phyloP scores from a whole-genome alignment of 1,284 basidiomycete species.

The Sparassis latifolia region DNA sequence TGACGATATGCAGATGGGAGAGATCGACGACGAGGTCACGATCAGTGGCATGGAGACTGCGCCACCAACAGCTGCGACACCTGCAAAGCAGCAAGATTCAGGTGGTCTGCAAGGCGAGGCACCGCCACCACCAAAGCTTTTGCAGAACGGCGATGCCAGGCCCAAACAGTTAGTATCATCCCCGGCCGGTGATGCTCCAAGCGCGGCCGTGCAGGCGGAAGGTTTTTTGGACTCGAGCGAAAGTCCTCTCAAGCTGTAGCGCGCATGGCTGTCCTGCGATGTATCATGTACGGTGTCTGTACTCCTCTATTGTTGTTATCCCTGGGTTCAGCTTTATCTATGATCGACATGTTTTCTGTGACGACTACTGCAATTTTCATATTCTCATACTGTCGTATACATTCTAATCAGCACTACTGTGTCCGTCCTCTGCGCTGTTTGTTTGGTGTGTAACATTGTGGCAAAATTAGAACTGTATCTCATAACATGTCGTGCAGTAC shows the following conservation, averaged over 20 bases:
- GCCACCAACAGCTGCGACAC: neutral
- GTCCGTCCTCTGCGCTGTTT: neutral
- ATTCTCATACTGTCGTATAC: slow-evolving; percentile 7
- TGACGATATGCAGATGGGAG: slow-evolving; percentile 13
- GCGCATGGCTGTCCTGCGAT: slow-evolving; percentile 5
- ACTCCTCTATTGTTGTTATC: slow-evolving; percentile 12
- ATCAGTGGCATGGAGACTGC: slow-evolving; percentile 11
- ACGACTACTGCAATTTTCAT: neutral
- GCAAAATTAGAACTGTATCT: too few species aligned
- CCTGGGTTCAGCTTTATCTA: slow-evolving; percentile 4
- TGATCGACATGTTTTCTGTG: slow-evolving; percentile 1
- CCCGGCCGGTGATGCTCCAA: slow-evolving; percentile 55
- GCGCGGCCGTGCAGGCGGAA: slow-evolving; percentile 55
- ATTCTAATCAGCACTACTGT: neutral
- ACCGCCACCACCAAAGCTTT: slow-evolving; percentile 36
- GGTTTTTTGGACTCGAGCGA: slow-evolving; percentile 72
- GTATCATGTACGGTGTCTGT: slow-evolving; percentile 13
- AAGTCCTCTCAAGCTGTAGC: slow-evolving; percentile 51
- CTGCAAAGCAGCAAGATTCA: neutral
- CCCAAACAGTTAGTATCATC: slow-evolving; percentile 38
- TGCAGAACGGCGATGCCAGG: slow-evolving; percentile 40
- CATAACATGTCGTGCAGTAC: slow-evolving; percentile 46
- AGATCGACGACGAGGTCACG: slow-evolving; percentile 8
- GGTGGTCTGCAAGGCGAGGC: slow-evolving; percentile 34
- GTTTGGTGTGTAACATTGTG: neutral